Conservation (phyloP, 371 early-diverging fungal genomes). For the Rhizopus microsporus region DNA sequence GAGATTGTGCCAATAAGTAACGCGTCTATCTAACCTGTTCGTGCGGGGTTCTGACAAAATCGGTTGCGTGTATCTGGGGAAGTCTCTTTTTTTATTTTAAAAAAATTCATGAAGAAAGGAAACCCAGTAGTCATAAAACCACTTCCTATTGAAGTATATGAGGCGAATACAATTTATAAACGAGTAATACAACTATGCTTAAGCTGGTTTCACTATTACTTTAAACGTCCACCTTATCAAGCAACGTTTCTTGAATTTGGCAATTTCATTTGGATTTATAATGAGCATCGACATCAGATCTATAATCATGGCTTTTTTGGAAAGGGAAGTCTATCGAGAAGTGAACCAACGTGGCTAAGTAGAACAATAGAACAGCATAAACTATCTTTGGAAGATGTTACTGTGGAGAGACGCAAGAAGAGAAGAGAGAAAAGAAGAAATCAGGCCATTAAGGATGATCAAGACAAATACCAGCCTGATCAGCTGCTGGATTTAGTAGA, state of each 20-base stretch:
- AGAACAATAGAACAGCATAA: constrained; percentile 19
- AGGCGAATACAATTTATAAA: neutral
- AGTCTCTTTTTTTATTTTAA: constrained; percentile 1
- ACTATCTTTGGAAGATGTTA: constrained; percentile 46
- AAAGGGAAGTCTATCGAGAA: constrained; percentile 81
- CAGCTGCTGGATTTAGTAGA: constrained; percentile 13
- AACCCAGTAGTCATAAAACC: constrained; percentile 1
- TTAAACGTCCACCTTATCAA: constrained; percentile 4
- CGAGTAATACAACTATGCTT: neutral
- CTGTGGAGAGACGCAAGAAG: constrained; percentile 46
- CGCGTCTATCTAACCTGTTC: no score
- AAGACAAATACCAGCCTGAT: constrained; percentile 5
- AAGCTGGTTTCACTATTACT: constrained; percentile 2
- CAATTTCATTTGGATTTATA: constrained; percentile 49
- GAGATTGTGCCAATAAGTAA: no score
- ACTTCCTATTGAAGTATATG: constrained; percentile 12
- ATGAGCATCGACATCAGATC: constrained; percentile 37
- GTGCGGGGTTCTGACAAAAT: no score
- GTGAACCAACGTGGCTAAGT: constrained; percentile 74
- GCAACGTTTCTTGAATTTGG: constrained; percentile 39
- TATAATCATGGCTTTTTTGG: constrained; percentile 80
- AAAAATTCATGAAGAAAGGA: constrained; percentile 2
- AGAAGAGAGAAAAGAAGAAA: constrained; percentile 29
- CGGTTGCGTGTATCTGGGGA: no score
- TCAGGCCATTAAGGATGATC: neutral